These are phyloP conservation scores for Fistulifera solaris DNA, from an alignment of 108 stramenopile species.

Conservation along the genomic window DNA sequence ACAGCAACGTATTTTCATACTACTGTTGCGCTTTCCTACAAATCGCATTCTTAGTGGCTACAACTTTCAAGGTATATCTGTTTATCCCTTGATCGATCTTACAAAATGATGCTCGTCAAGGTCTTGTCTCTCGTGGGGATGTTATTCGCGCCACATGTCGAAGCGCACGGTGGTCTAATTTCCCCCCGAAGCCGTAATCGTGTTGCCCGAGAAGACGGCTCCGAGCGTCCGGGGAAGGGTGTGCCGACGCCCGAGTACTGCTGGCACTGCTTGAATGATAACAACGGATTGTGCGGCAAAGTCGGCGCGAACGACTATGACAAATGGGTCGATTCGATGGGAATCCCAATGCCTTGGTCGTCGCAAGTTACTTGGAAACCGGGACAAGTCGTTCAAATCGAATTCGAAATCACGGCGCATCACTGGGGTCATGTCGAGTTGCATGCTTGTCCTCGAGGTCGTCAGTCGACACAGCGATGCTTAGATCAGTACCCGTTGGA, in stretches of 20 bases:
- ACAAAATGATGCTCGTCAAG: no score
- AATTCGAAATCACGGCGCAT: conserved; percentile 33
- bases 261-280: conserved; percentile 8
- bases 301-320: conserved; percentile 22
- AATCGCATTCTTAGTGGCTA: no score
- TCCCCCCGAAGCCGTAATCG: conserved; percentile 30
- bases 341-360: conserved; percentile 17
- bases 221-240: not conserved
- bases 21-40: no score
- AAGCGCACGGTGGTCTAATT: conserved; percentile 28
- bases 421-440: conserved; percentile 37
- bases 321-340: conserved; percentile 18
- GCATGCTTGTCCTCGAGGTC: conserved; percentile 21
- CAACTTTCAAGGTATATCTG: no score
- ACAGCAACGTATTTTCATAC: no score
- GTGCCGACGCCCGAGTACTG: conserved; percentile 2
- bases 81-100: no score
- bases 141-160: conserved; percentile 3
- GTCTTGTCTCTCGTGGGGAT: no score
- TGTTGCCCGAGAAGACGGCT: conserved; percentile 18
- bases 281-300: conserved; percentile 23
- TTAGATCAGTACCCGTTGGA: conserved; percentile 38
- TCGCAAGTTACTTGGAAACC: conserved; percentile 28
- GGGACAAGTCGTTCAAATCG: conserved; percentile 25
- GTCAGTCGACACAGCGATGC: conserved; percentile 35